Conservation (phyloP, 176 grass and related monocot species). For the Carex cristatella region DNA sequence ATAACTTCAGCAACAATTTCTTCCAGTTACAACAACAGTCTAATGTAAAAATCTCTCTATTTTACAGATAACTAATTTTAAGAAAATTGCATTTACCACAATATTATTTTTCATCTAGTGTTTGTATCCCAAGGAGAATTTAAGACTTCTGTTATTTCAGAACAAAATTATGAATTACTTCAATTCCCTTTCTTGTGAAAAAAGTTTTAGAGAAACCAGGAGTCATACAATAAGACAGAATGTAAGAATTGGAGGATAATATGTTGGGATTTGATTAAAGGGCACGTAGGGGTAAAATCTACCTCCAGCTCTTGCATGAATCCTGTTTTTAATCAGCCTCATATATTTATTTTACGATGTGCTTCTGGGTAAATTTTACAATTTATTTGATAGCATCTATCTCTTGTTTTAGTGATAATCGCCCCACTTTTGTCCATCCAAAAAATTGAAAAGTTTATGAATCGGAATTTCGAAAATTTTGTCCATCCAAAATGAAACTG, state of each 20-base stretch:
- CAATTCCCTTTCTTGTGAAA: not conserved
- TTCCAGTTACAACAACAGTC: not conserved
- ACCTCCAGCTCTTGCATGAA: not conserved
- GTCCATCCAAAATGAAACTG: not conserved
- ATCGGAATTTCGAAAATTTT: not conserved
- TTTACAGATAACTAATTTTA: not conserved
- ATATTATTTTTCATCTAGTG: not conserved
- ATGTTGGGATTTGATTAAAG: too few relatives aligned
- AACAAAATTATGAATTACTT: not conserved
- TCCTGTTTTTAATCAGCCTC: not conserved
- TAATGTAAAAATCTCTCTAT: constrained; percentile 36
- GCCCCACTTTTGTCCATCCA: too few relatives aligned
- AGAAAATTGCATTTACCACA: not conserved
- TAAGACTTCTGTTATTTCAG: not conserved
- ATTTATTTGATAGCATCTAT: not conserved
- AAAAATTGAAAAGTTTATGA: not conserved
- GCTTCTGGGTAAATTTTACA: not conserved
- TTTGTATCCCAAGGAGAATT: not conserved
- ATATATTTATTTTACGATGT: not conserved
- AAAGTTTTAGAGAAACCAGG: too few relatives aligned
- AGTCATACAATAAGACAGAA: too few relatives aligned
- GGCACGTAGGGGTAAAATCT: not conserved
- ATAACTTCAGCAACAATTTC: constrained; percentile 34
- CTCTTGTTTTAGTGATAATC: not conserved
- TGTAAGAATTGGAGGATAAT: too few relatives aligned